Base-by-base conservation (phyloP, 1,284 basidiomycete genomes). In the Malassezia furfur region DNA sequence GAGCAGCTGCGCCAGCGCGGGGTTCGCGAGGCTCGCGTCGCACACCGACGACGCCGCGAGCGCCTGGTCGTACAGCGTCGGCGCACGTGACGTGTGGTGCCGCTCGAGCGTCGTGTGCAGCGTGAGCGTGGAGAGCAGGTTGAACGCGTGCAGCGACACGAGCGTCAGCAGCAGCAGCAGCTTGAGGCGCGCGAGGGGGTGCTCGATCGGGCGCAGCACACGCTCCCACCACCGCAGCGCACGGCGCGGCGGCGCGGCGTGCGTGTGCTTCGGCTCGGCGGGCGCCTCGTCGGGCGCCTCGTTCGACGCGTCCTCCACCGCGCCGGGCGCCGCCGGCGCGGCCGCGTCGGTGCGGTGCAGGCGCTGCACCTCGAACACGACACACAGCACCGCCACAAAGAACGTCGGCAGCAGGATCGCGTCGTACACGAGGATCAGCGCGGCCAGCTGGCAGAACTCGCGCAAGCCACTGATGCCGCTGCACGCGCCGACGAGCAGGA, bases 381-480 rank as follows among this genome's bases (percentile, higher is more conserved):
- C 82, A 38, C 84, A 85, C 59, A 98, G 78, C 57, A 96, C 84
- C 2, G 88, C 85, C 1, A 87, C 82, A 74, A 91, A 87, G 77
- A 96, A 94, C 0, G 88, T 88, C 76, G 87, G 87, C 61, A 96
- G 82, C 75, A 91, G 81, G 48, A 90, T 70, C 75, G 90, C 94
- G 76, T 98, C 93, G 52, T 90, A 81, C 10, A 81, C 80, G 51
- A 98, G 80, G 51, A 89, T 82, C 34, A 96, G 77, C 0, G 89
- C 90, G 2, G 90, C 91, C 14, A 98, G 82, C 31, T 90, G 87
- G 76, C 93, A 98, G 68, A 96, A 94, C 76, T 98, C 91, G 64
- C 84, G 85, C 48, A 98, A 79, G 6, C 94, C 94, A 31, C 85
- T 85, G 31, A 96, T 88, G 50, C 85, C 85, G 63, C 85, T 86